Base-by-base conservation (phyloP, 1,139 yeast species). In the Suhomyces terraborum region DNA sequence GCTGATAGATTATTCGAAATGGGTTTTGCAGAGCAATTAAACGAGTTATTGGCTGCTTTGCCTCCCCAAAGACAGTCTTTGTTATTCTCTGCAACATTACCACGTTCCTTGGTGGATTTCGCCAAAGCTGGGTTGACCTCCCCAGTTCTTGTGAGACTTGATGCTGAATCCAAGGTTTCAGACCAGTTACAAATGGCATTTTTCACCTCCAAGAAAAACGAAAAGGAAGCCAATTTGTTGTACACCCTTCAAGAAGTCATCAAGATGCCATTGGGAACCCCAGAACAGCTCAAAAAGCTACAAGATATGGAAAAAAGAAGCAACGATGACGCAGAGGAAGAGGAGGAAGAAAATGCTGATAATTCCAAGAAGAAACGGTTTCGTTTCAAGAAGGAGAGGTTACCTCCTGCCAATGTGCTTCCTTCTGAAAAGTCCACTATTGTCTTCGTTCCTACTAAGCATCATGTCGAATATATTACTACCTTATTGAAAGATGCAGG, bases 1-100 rank as follows among this genome's bases (percentile, higher is more conserved):
- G 98, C 98, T 26, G 99, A 94, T 73, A 77, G 98, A 57, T 75
- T 94, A 54, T 94, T 94, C 59, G 99, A 94, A 66, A 84, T 91
- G 86, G 98, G 98, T 41, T 94, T 94, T 62, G 84, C 95, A 25
- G 96, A 89, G 55, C 98, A 94, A 60, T 75, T 94, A 58, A 88
- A 88, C 56, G 98, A 93, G 62, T 75, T 94, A 52, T 67, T 94
- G 38, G 93, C 89, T 2, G 76, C 94, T 0, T 74, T 93, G 46
- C 96, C 98, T 0, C 64, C 88, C 12, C 73, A 76, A 29, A 79
- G 98, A 59, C 98, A 94, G 64, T 85, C 97, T 0, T 69, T 93
- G 38, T 71, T 94, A 49, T 94, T 94, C 54, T 88, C 96, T 27
- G 99, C 99, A 2, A 94, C 99, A 0, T 76, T 94, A 45, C 99